Conservation (phyloP, 2,329 filamentous ascomycete genomes). For the Monosporascus sp. region DNA sequence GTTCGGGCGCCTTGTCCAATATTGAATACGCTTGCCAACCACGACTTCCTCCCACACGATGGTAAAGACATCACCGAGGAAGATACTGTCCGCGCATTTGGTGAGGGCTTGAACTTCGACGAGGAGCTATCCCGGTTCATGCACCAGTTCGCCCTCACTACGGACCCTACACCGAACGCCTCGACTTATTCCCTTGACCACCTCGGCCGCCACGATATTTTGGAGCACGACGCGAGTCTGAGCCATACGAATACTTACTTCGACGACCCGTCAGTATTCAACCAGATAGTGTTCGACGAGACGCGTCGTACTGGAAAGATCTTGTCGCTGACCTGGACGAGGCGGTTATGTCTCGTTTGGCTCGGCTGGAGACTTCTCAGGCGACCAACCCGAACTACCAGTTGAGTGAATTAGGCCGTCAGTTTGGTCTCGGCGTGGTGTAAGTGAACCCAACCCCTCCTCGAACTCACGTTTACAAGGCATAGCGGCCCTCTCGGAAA, state of each 20-base stretch:
- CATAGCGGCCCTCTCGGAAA: too few species aligned
- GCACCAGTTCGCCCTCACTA: slow-evolving; percentile 36
- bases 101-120: slow-evolving; percentile 38
- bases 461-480: too few species aligned
- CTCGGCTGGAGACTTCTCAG: slow-evolving; percentile 37
- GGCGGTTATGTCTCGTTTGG: slow-evolving; percentile 41
- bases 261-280: slow-evolving; percentile 48
- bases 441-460: too few species aligned
- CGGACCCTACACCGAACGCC: slow-evolving; percentile 38
- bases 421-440: slow-evolving; percentile 42
- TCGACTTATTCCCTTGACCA: slow-evolving; percentile 38
- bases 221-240: slow-evolving; percentile 45
- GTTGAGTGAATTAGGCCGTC: slow-evolving; percentile 33
- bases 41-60: slow-evolving; percentile 42
- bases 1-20: slow-evolving; percentile 44
- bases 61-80: slow-evolving; percentile 36
- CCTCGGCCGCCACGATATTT: slow-evolving; percentile 40
- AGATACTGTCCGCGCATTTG: slow-evolving; percentile 33
- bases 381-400: slow-evolving; percentile 43
- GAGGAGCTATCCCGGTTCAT: slow-evolving; percentile 32
- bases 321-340: slow-evolving; percentile 33
- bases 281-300: slow-evolving; percentile 44
- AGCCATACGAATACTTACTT: slow-evolving; percentile 44
- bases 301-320: slow-evolving; percentile 40
- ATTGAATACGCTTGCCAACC: slow-evolving; percentile 47